Evolutionary conservation across 2,329 filamentous ascomycete genomes (phyloP).

Genomic region (Myotisia sp.): DNA sequence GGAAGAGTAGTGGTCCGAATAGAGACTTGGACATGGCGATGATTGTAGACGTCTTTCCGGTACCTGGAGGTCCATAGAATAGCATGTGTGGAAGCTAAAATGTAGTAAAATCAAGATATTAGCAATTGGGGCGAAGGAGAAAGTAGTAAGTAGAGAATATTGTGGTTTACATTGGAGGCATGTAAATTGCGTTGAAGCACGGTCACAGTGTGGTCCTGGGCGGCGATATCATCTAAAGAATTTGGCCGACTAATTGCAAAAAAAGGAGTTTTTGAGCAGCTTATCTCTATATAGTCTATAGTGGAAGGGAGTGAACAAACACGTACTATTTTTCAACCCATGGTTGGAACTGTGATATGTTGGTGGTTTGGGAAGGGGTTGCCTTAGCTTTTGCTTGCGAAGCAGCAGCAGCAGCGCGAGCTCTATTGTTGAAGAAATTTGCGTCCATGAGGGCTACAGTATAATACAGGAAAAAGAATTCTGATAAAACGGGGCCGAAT

Average conservation of each 20-base stretch:
- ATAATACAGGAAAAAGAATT: too few species aligned
- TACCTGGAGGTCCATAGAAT: conserved; percentile 95
- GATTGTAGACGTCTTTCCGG: conserved; percentile 94
- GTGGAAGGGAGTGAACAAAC: conserved; percentile 8
- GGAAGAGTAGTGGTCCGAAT: conserved; percentile 87
- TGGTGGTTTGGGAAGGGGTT: conserved; percentile 43
- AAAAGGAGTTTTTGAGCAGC: conserved; percentile 7
- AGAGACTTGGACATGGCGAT: conserved; percentile 94
- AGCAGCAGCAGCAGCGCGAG: conserved; percentile 57
- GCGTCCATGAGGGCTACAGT: conserved; percentile 52
- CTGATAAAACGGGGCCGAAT: too few species aligned
- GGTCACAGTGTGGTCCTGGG: conserved; percentile 91
- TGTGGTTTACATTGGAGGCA: conserved; percentile 61
- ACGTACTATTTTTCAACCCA: conserved; percentile 99
- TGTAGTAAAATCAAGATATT: conserved; percentile 12
- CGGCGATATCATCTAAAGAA: conserved; percentile 83
- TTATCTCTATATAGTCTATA: conserved; percentile 4
- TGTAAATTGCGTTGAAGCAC: conserved; percentile 86
- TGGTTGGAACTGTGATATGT: conserved; percentile 58
- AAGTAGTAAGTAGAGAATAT: neutral
- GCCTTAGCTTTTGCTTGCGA: conserved; percentile 52
- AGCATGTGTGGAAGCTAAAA: conserved; percentile 98
- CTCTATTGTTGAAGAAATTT: conserved; percentile 92
- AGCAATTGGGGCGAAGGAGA: neutral
- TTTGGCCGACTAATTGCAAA: conserved; percentile 62